Conservation (phyloP, 352 stramenopile genomes). For the Phytopythium litorale region DNA sequence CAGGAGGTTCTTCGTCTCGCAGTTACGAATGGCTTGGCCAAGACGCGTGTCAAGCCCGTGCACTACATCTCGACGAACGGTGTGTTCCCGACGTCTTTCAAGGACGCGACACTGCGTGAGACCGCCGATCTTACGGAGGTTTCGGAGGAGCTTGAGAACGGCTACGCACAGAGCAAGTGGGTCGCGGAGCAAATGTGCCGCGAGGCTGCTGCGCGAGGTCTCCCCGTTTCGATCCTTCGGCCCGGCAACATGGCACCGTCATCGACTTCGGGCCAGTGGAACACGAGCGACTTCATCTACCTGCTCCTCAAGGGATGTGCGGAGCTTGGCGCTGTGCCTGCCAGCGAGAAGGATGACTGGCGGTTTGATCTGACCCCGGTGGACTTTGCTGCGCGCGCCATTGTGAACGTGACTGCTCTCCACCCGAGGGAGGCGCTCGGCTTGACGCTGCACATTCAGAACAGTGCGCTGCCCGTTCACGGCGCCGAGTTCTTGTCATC, state of each 20-base stretch:
- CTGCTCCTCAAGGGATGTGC: conserved; percentile 83
- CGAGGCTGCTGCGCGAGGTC: conserved; percentile 65
- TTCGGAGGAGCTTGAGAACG: conserved; percentile 68
- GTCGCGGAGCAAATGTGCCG: conserved; percentile 87
- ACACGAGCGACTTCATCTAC: conserved; percentile 89
- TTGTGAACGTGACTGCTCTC: conserved; percentile 73
- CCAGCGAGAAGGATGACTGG: conserved; percentile 50
- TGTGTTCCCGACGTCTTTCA: conserved; percentile 70
- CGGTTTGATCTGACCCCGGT: conserved; percentile 91
- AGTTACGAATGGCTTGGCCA: conserved; percentile 69
- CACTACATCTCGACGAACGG: conserved; percentile 92
- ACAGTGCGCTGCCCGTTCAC: conserved; percentile 31
- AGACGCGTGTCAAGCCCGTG: conserved; percentile 79
- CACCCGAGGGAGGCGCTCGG: conserved; percentile 50
- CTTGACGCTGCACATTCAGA: conserved; percentile 77
- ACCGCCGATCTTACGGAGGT: conserved; percentile 51
- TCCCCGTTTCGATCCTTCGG: conserved; percentile 85
- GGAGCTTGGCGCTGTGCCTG: conserved; percentile 50
- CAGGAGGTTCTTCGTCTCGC: conserved; percentile 87
- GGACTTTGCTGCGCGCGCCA: conserved; percentile 85
- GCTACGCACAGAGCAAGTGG: conserved; percentile 91
- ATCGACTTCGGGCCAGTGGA: conserved; percentile 66
- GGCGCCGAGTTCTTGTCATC: conserved; percentile 50
- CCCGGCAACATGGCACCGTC: conserved; percentile 88
- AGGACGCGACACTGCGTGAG: conserved; percentile 31